Evolutionary conservation across 2,329 filamentous ascomycete genomes (phyloP).

Genomic region (Monosporascus sp.): DNA sequence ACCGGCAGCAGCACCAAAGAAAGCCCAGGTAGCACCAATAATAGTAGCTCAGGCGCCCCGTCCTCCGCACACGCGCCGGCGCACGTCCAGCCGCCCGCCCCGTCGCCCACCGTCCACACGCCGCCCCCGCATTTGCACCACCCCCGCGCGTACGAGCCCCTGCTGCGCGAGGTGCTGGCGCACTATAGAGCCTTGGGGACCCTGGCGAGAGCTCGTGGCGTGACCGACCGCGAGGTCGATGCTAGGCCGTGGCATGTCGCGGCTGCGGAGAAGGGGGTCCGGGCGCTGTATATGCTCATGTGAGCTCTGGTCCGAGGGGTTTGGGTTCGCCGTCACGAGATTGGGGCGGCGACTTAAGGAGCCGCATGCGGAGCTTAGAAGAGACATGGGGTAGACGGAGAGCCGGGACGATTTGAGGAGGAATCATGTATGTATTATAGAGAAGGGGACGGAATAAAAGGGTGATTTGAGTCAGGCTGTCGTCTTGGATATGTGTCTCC

Average conservation of each 20-base stretch:
- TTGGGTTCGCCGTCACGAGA: not conserved
- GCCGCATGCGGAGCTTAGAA: too few relatives aligned
- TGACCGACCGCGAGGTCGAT: conserved; percentile 54
- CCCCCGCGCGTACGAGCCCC: conserved; percentile 53
- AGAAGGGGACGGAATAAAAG: too few relatives aligned
- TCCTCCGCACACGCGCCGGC: conserved; percentile 15
- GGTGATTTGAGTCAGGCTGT: too few relatives aligned
- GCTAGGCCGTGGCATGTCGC: conserved; percentile 76
- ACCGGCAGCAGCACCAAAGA: conserved; percentile 7
- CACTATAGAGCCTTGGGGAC: conserved; percentile 66
- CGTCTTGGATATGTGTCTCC: too few relatives aligned
- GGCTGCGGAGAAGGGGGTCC: conserved; percentile 63
- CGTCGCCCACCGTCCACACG: not conserved
- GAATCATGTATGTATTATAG: too few relatives aligned
- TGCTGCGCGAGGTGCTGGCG: conserved; percentile 65
- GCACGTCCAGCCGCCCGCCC: conserved; percentile 22
- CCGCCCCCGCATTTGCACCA: not conserved
- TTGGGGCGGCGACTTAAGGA: too few relatives aligned
- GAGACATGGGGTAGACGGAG: too few relatives aligned
- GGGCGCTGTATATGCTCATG: conserved; percentile 60
- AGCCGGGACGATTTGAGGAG: too few relatives aligned
- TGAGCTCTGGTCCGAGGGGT: conserved; percentile 30
- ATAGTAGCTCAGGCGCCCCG: not conserved
- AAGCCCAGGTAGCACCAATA: conserved; percentile 10
- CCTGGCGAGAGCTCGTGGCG: conserved; percentile 61